phyloP scores from a whole-genome alignment of 495 filamentous ascomycete genomes.

The Aspergillus olivimuriae region DNA sequence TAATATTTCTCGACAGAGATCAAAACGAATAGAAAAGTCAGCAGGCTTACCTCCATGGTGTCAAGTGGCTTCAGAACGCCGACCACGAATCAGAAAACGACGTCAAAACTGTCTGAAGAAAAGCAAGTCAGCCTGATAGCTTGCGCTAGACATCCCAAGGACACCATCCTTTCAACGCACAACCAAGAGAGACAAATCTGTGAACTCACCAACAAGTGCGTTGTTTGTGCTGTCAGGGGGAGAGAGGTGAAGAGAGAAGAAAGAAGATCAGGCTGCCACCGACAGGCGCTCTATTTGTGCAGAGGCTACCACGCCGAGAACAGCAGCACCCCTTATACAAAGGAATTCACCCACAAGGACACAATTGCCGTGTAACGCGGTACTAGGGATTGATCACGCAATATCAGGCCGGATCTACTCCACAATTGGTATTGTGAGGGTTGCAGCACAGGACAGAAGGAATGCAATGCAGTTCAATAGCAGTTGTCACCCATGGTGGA shows the following conservation, averaged over 20 bases:
- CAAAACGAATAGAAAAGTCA: constrained; percentile 1
- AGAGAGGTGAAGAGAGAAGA: background rate
- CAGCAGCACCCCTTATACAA: too few relatives aligned
- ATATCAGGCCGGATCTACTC: background rate
- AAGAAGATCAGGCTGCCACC: background rate
- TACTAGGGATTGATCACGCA: background rate
- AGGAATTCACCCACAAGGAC: background rate
- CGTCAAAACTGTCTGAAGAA: background rate
- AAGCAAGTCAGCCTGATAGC: background rate
- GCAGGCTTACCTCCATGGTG: constrained; percentile 14
- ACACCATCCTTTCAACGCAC: too few relatives aligned
- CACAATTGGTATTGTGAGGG: background rate
- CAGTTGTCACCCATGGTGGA: background rate
- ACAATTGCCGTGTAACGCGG: background rate
- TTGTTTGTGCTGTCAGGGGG: background rate
- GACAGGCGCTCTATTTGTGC: too few relatives aligned
- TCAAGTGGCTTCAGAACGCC: background rate
- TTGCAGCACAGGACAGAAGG: background rate
- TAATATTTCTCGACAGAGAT: background rate
- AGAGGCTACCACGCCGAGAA: background rate
- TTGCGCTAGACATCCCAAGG: background rate
- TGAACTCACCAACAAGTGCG: background rate
- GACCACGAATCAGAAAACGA: background rate
- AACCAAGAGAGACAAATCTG: background rate
- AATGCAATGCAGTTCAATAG: background rate